Conservation (phyloP, 345 rosid species). For the Gossypium raimondii region DNA sequence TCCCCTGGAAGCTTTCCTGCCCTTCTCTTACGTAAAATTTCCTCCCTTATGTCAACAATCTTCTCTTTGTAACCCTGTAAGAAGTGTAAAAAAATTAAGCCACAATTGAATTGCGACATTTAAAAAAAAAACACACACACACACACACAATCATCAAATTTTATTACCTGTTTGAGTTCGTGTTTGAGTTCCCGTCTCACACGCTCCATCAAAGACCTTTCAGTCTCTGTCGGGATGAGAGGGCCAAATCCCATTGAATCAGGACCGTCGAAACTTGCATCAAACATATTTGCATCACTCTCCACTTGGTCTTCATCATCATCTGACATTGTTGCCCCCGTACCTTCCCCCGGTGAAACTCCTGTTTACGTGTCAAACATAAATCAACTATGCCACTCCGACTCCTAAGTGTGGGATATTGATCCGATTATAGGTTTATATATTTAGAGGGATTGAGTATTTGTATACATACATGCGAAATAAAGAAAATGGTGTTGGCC, state of each 20-base stretch:
- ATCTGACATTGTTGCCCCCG: conserved; percentile 97
- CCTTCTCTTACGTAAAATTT: conserved; percentile 93
- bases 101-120: background rate
- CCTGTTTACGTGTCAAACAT: conserved; percentile 40
- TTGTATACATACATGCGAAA: too few relatives aligned
- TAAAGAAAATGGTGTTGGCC: too few relatives aligned
- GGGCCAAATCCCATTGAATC: conserved; percentile 93
- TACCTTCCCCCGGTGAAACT: conserved; percentile 94
- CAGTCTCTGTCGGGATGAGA: conserved; percentile 88
- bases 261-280: conserved; percentile 62
- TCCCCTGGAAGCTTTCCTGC: conserved; percentile 99
- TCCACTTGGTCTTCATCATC: conserved; percentile 97
- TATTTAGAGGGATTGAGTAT: too few relatives aligned
- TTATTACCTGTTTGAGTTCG: conserved; percentile 78
- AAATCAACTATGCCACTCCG: background rate
- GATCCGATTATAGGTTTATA: background rate
- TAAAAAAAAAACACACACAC: background rate
- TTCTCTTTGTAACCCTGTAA: conserved; percentile 96
- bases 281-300: conserved; percentile 77
- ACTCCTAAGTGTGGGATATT: background rate
- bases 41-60: conserved; percentile 90
- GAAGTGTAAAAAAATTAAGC: background rate
- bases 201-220: conserved; percentile 95
- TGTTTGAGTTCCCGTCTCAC: conserved; percentile 96
- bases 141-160: background rate